Percentiles rank a stretch among this genome's conserved stretches.
Evolutionary conservation across 1,284 basidiomycete species (phyloP).

Genomic region (Quambalaria eucalypti): DNA sequence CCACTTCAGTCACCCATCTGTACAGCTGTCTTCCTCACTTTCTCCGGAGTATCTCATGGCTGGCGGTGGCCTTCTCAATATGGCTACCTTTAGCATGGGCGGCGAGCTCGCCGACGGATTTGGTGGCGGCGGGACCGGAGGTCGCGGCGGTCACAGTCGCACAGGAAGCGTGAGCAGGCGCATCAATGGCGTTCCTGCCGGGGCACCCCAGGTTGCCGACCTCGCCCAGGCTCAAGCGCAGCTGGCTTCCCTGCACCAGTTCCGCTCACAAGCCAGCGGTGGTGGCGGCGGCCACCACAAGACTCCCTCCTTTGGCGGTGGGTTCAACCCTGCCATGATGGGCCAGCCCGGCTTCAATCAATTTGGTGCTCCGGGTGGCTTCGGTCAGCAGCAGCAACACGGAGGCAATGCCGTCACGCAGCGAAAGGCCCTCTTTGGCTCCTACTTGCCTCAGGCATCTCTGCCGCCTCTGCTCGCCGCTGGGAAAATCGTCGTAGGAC

Average conservation of each 20-base stretch:
- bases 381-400: conserved; percentile 54
- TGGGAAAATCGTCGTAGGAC: conserved; percentile 94
- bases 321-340: conserved; percentile 76
- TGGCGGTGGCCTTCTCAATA: conserved; percentile 38
- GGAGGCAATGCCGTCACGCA: conserved; percentile 57
- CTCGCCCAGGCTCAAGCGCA: conserved; percentile 66
- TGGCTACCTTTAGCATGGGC: conserved; percentile 24
- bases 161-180: conserved; percentile 17
- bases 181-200: conserved; percentile 19
- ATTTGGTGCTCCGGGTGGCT: conserved; percentile 48
- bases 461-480: conserved; percentile 93
- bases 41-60: conserved; percentile 44
- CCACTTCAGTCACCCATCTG: conserved; percentile 35
- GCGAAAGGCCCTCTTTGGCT: conserved; percentile 96
- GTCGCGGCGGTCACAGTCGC: conserved; percentile 18
- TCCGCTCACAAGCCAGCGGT: conserved; percentile 55
- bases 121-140: conserved; percentile 21
- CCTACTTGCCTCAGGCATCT: conserved; percentile 94
- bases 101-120: conserved; percentile 40
- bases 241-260: conserved; percentile 88
- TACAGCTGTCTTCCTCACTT: conserved; percentile 36
- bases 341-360: conserved; percentile 21
- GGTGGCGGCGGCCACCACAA: conserved; percentile 90
- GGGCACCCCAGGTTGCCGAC: conserved; percentile 25
- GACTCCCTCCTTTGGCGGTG: conserved; percentile 94